Base-by-base conservation (phyloP, 257 asterid species). In the Solanum arcanum region DNA sequence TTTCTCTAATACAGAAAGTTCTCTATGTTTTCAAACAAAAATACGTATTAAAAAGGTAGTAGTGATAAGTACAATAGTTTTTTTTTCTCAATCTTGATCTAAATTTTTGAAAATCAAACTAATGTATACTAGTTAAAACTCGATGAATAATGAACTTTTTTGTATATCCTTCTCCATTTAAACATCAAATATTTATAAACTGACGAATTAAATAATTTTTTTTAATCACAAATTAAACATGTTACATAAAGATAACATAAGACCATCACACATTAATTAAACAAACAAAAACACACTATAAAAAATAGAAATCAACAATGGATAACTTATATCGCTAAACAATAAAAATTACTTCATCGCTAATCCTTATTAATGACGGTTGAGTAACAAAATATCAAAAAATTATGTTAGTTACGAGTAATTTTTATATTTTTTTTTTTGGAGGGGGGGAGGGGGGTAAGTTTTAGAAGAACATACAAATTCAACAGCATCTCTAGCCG, bases 401-500 rank as follows among this genome's bases (percentile, higher is more conserved):
- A 72, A 72, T 18, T 18, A 33, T 72, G 27, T 72, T 18, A 72
- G 6, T 10, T 72, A 72, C 18, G 46, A 20, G 15, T 16, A 35
- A 35, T 9, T 73, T 10, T 9, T 29, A 2, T 29, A 2, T 29
- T 31, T 31, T 29, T 29, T 29, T 29, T 29, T 29, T 31, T 0
- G 3, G n/a, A 0, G 6, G 4, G 13, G 0, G 16, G 56, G 56
- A 21, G 7, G 6, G 37, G 5, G 29, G 0, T 14, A 12, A 12
- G 18, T 64, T 42, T 10, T 35, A 25, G n/a, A 83, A 27, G 25
- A 77, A 12, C 18, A 76, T 94, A 95, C 98, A 47, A 89, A 91
- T 92, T 93, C 94, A 56, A 95, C 97, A 18, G 98, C 94, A 64
- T 95, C 98, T 90, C 98, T 88, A 39, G 98, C 98, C 33, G 97